Conservation (phyloP, 495 filamentous ascomycete species). For the Pyrenopolyporus hunteri region DNA sequence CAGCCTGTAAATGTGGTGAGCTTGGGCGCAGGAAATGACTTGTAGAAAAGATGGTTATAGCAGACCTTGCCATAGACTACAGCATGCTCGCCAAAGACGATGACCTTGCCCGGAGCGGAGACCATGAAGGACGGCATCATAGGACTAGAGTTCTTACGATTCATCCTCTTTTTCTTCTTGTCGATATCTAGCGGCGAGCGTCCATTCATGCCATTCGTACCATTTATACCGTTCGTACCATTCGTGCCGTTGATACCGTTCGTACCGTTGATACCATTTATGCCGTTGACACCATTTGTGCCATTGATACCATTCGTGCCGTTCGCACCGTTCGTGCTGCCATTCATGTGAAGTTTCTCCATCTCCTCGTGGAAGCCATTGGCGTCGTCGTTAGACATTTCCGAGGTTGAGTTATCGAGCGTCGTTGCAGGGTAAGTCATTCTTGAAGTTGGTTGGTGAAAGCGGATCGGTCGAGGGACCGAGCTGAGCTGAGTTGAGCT, state of each 20-base stretch:
- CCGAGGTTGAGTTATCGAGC: constrained; percentile 26
- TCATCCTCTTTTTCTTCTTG: constrained; percentile 40
- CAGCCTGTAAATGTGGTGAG: constrained; percentile 60
- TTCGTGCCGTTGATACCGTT: constrained; percentile 6
- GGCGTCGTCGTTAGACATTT: constrained; percentile 46
- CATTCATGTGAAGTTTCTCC: constrained; percentile 33
- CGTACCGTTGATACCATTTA: constrained; percentile 20
- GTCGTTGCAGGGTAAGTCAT: constrained; percentile 31
- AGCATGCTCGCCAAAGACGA: constrained; percentile 95
- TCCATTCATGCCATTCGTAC: constrained; percentile 29
- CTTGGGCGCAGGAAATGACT: constrained; percentile 3
- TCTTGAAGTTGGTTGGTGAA: constrained; percentile 4
- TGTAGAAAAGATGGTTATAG: not conserved
- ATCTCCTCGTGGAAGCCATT: constrained; percentile 38
- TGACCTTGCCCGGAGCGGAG: constrained; percentile 95
- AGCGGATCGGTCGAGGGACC: too few relatives aligned
- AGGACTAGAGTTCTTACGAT: constrained; percentile 60
- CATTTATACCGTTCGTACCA: constrained; percentile 5
- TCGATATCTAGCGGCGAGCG: constrained; percentile 28
- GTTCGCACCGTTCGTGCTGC: constrained; percentile 10
- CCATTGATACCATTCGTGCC: not conserved
- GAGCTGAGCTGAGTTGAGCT: too few relatives aligned
- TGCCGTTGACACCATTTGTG: not conserved
- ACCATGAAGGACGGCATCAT: constrained; percentile 93
- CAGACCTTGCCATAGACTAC: constrained; percentile 90